Evolutionary conservation across 176 grass and related monocot genomes (phyloP), one percentile per base, ranked within the genome.

Genomic region (Aegilops bicornis): DNA sequence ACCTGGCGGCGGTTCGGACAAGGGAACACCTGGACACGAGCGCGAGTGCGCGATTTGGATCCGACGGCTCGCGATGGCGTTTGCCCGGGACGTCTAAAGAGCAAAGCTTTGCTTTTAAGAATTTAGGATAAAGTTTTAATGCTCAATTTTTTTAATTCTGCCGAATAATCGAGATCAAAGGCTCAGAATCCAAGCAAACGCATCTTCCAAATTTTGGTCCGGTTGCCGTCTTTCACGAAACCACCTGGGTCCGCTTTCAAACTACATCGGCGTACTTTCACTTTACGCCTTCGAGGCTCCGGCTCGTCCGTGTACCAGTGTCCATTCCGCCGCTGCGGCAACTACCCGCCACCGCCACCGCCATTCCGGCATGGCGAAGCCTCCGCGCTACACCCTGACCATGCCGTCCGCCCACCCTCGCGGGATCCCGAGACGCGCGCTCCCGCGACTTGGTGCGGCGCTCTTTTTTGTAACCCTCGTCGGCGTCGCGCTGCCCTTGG

Each of bases 391-490:
- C 50, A 17, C 56, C 13, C 79, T 42, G 24, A 79, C 52, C 78
- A 59, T 15, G 62, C 3, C 84, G 8, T 72, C 52, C 12, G 16
- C 35, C 10, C 33, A 39, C 47, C 13, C 15, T 14, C 32, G 64
- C 6, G 60, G 22, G n/a, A 0, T 24, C n/a, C 69, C 50, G 48
- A 79, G 6, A 14, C 79, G 29, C 20, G 33, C 73, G 11, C 54
- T 81, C 76, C 70, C 22, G 36, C 43, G 80, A 69, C 33, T 42
- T 4, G 36, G 13, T 15, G 82, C 54, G 19, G 67, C 42, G 32
- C 15, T 89, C 76, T 60, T 92, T 52, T 54, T 92, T 63, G 63
- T 78, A 77, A 62, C 77, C 84, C 63, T 83, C 64, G 81, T 90
- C 52, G 64, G 33, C 64, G 81, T 90, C 40, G 64, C 42, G 7